Percentiles rank a stretch among this genome's conserved stretches.
Evolutionary conservation across 2,329 filamentous ascomycete genomes (phyloP).

Genomic region (Talaromyces sp.): DNA sequence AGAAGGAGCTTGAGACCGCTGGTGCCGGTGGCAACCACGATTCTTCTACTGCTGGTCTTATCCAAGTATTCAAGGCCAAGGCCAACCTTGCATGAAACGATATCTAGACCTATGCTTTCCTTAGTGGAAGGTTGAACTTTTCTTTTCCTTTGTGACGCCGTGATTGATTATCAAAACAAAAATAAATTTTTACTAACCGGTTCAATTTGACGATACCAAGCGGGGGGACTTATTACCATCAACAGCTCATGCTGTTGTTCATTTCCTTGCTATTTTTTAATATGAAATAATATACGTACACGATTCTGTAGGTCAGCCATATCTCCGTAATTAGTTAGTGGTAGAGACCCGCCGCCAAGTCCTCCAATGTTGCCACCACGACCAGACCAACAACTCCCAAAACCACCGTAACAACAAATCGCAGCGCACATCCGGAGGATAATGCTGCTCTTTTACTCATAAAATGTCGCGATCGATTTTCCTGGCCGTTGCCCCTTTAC

Average conservation of each 20-base stretch:
- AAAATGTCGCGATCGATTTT: not conserved
- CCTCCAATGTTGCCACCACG: not conserved
- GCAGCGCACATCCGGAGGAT: not conserved
- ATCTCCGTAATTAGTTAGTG: not conserved
- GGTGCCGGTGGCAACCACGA: conserved; percentile 72
- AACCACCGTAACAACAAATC: not conserved
- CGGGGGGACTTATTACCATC: not conserved
- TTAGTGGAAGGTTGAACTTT: not conserved
- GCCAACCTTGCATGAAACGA: conserved; percentile 37
- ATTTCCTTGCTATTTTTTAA: not conserved
- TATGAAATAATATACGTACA: not conserved
- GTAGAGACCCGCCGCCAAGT: not conserved
- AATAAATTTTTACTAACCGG: not conserved
- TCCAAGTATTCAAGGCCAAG: conserved; percentile 87
- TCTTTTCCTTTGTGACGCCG: not conserved
- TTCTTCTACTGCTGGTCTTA: conserved; percentile 78
- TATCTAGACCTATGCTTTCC: not conserved
- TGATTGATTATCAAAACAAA: not conserved
- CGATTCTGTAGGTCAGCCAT: not conserved
- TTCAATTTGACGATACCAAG: not conserved
- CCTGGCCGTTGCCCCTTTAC: conserved; percentile 1
- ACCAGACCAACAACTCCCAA: not conserved
- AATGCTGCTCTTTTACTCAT: not conserved
- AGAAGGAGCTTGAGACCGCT: conserved; percentile 72
- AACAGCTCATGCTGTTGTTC: not conserved